Evolutionary conservation across 2,329 filamentous ascomycete genomes (phyloP), one percentile per base, ranked within the genome.

Genomic region (Diplodia seriata): DNA sequence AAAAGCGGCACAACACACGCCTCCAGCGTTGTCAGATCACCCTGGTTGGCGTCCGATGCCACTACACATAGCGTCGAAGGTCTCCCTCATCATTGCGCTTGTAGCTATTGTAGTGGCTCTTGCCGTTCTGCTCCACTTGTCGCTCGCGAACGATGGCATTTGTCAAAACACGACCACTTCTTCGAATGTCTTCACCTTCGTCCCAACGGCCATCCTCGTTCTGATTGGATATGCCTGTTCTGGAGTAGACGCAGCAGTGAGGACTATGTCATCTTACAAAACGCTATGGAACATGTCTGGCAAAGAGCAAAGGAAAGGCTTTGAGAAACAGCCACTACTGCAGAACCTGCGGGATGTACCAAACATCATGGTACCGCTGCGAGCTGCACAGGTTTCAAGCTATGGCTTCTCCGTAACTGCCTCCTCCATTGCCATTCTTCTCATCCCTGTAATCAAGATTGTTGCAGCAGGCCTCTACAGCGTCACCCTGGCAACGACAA

Each of bases 1-100:
- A 12, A 50, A 47, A 11, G 11, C 20, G 9, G 36, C 8, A 29
- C 20, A 11, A 33, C 14, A 14, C 3, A 0, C 14, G 3, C 29
- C 23, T 49, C 23, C 57, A 0, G 43, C n/a, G 1, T 18, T 12
- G 3, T 20, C 23, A 0, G 11, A 62, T 12, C 43, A 50, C 23
- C 6, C 26, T 5, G 43, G 43, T 18, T 63, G 59, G 43, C 26
- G 43, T 4, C 59, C 59, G n/a, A 38, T 63, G 31, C 38, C 59
- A 5, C 40, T 63, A 1, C 18, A 23, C 4, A 11, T 36, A 11
- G 23, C 59, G 6, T 50, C 59, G 15, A 63, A 51, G 15, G 43
- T 20, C 2, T 47, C 43, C 12, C 4, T 51, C 4, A 7, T 63
- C 29, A 3, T 63, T 14, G 59, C 26, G 11, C 14, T 51, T 3